Evolutionary conservation across 2,329 filamentous ascomycete genomes (phyloP).

Genomic region (Grosmannia huntii): DNA sequence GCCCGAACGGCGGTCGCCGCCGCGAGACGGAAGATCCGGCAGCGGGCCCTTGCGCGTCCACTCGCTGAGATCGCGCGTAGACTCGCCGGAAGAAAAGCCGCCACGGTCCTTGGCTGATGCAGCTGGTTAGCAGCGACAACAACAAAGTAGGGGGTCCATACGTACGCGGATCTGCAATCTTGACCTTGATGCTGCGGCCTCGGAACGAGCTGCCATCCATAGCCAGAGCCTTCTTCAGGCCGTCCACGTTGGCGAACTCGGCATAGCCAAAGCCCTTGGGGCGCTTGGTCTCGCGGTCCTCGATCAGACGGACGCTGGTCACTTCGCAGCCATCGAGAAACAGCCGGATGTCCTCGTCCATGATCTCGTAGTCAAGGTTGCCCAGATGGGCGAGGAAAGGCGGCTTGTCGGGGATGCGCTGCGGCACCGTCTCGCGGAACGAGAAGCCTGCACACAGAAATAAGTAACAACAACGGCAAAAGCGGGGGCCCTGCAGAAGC

Average conservation of each 20-base stretch:
- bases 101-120: slow-evolving; percentile 68
- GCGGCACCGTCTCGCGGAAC: slow-evolving; percentile 60
- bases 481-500: neutral
- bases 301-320: slow-evolving; percentile 86
- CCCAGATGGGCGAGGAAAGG: slow-evolving; percentile 93
- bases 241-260: slow-evolving; percentile 79
- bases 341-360: slow-evolving; percentile 65
- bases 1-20: slow-evolving; percentile 30
- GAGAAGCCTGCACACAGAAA: slow-evolving; percentile 27
- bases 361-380: slow-evolving; percentile 93
- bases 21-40: slow-evolving; percentile 25
- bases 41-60: slow-evolving; percentile 85
- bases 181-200: slow-evolving; percentile 81
- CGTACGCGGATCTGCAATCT: slow-evolving; percentile 95
- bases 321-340: slow-evolving; percentile 80
- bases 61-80: slow-evolving; percentile 66
- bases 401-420: slow-evolving; percentile 68
- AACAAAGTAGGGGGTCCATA: slow-evolving; percentile 16
- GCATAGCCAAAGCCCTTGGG: slow-evolving; percentile 98
- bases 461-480: neutral
- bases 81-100: slow-evolving; percentile 41
- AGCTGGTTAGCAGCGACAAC: neutral
- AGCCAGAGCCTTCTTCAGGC: slow-evolving; percentile 78
- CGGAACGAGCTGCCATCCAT: slow-evolving; percentile 74
- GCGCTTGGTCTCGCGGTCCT: slow-evolving; percentile 85